phyloP scores from a whole-genome alignment of 495 filamentous ascomycete species.

The Viridothelium virens region DNA sequence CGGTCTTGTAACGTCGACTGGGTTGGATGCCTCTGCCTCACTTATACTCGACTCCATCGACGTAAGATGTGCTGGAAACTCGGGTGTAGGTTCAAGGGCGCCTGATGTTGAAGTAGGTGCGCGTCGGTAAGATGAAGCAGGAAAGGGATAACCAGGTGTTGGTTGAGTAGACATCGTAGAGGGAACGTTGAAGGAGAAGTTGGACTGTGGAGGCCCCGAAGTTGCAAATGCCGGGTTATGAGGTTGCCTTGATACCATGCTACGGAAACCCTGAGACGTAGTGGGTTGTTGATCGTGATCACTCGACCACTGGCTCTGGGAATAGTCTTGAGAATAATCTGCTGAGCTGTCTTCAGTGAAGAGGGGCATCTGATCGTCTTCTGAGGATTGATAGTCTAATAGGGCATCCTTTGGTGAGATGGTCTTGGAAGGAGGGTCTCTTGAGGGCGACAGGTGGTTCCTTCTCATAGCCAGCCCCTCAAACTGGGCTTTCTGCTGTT shows the following conservation, averaged over 20 bases:
- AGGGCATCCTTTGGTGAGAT: conserved; percentile 94
- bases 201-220: conserved; percentile 17
- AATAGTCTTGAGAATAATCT: conserved; percentile 38
- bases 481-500: conserved; percentile 52
- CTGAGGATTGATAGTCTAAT: conserved; percentile 70
- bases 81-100: conserved; percentile 40
- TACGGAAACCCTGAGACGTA: conserved; percentile 27
- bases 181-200: conserved; percentile 14
- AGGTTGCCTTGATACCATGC: conserved; percentile 18
- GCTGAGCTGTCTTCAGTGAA: conserved; percentile 49
- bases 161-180: conserved; percentile 20
- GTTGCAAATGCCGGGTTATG: conserved; percentile 10
- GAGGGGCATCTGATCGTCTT: conserved; percentile 62
- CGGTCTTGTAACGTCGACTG: conserved; percentile 35
- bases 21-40: conserved; percentile 35
- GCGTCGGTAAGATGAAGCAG: conserved; percentile 21
- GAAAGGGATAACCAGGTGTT: conserved; percentile 24
- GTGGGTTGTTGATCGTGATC: conserved; percentile 14
- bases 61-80: conserved; percentile 54
- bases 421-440: conserved; percentile 58
- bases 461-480: conserved; percentile 45
- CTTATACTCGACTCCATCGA: conserved; percentile 60
- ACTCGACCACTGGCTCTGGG: conserved; percentile 26
- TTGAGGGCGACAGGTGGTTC: conserved; percentile 24
- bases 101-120: conserved; percentile 22